Conservation (phyloP, 768 basidiomycete species). For the Hypholoma sublateritium region DNA sequence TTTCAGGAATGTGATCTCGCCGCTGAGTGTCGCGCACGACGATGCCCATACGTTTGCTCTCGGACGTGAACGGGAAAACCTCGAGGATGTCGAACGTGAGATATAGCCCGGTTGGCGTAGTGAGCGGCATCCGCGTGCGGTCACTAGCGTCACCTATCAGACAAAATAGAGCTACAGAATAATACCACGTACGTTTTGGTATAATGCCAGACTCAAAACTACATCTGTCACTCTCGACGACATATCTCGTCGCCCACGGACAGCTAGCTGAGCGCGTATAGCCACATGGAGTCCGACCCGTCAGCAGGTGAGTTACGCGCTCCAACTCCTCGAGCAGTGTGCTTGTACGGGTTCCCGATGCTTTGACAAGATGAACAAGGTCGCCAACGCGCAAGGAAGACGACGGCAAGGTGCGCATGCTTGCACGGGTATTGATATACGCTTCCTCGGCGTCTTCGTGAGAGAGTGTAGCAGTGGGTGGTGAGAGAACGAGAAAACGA, state of each 20-base stretch:
- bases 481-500: conserved; percentile 79
- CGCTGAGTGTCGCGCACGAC: conserved; percentile 79
- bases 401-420: conserved; percentile 80
- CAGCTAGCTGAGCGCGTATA: conserved; percentile 82
- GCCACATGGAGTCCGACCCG: conserved; percentile 92
- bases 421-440: conserved; percentile 45
- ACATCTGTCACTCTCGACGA: conserved; percentile 91
- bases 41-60: conserved; percentile 99
- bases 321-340: conserved; percentile 97
- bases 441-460: conserved; percentile 37
- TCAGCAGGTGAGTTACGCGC: conserved; percentile 91
- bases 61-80: conserved; percentile 97
- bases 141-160: no score
- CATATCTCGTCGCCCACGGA: conserved; percentile 90
- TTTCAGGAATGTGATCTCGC: conserved; percentile 87
- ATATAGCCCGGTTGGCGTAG: conserved; percentile 58
- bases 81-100: conserved; percentile 85
- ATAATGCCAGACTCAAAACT: conserved; percentile 89
- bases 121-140: conserved; percentile 83
- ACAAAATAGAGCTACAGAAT: neutral
- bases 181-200: conserved; percentile 80
- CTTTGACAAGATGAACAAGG: conserved; percentile 87
- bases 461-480: conserved; percentile 34
- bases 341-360: conserved; percentile 91
- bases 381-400: conserved; percentile 90